Evolutionary conservation across 2,329 filamentous ascomycete species (phyloP).

Genomic region (Trichophaea hybrida): DNA sequence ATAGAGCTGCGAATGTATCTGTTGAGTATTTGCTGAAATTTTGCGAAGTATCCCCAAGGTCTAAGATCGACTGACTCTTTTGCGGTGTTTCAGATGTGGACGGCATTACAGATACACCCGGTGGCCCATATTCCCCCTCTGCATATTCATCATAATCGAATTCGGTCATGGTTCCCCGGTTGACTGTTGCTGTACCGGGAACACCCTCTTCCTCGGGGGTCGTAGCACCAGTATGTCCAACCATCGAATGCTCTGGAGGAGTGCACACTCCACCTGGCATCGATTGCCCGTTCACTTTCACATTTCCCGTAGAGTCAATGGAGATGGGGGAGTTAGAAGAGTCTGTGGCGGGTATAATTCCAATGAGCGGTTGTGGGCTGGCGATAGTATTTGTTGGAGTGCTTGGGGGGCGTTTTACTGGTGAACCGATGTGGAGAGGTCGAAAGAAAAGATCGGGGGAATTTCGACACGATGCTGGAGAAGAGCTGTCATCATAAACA

Average conservation of each 20-base stretch:
- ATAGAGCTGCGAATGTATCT: not conserved
- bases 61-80: not conserved
- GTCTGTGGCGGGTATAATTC: constrained; percentile 9
- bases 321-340: not conserved
- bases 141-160: constrained; percentile 4
- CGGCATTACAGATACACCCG: not conserved
- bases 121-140: not conserved
- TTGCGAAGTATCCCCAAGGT: not conserved
- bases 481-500: constrained; percentile 12
- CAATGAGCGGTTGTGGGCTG: constrained; percentile 14
- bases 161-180: not conserved
- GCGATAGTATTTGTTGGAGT: constrained; percentile 14
- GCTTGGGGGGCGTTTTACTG: not conserved
- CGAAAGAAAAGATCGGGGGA: constrained; percentile 14
- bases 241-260: constrained; percentile 1
- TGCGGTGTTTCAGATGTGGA: not conserved
- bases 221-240: constrained; percentile 16
- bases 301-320: not conserved
- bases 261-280: not conserved
- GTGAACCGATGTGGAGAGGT: constrained; percentile 6
- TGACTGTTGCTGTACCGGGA: not conserved
- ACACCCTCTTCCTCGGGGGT: constrained; percentile 10
- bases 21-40: not conserved
- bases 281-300: not conserved
- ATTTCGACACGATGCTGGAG: constrained; percentile 4